Base-by-base conservation (phyloP, 2,329 filamentous ascomycete species). In the Chrysoporthe austroafricana region DNA sequence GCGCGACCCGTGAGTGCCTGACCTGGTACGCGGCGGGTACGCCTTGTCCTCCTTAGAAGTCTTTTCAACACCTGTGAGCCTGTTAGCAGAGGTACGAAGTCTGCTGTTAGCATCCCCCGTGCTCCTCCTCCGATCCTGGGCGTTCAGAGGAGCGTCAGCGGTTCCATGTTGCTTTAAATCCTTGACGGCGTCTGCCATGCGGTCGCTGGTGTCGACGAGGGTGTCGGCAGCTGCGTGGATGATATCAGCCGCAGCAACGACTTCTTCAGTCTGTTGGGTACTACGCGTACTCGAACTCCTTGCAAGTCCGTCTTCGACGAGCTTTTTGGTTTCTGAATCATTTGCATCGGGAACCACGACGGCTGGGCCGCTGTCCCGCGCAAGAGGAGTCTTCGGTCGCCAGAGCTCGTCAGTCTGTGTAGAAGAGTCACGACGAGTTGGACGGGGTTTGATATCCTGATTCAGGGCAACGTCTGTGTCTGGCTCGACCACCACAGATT, bases 51-150 rank as follows among this genome's bases (percentile, higher is more conserved):
- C 76, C 67, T 76, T 76, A 70, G 73, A 74, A 73, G 74, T 76
- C 56, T 42, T 65, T 74, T 77, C 83, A 72, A 84, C 83, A 78
- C 85, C 84, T 87, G 80, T 79, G 77, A 80, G 83, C 75, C 83
- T 80, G 84, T 87, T 82, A 87, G 85, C 80, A 83, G 83, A 80
- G 77, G 80, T 76, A 74, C 77, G 75, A 78, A 81, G 76, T 65
- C 58, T 70, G 68, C 66, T 52, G 58, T 56, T 60, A 63, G 66
- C 66, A 68, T 60, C 66, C 66, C 66, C 67, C 63, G 52, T 69
- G 44, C 54, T 67, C 66, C 50, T 66, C 60, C 62, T 62, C 36
- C 60, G 54, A 54, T 65, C 61, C 56, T 70, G 71, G 62, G 70
- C 57, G 39, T 42, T 70, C 66, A 56, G 36, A 63, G 67, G 60